Percentiles rank a stretch among this genome's conserved stretches.
These are phyloP conservation scores for Besnoitia besnoiti DNA, from an alignment of 169 alveolate genomes.

Conservation along the genomic window DNA sequence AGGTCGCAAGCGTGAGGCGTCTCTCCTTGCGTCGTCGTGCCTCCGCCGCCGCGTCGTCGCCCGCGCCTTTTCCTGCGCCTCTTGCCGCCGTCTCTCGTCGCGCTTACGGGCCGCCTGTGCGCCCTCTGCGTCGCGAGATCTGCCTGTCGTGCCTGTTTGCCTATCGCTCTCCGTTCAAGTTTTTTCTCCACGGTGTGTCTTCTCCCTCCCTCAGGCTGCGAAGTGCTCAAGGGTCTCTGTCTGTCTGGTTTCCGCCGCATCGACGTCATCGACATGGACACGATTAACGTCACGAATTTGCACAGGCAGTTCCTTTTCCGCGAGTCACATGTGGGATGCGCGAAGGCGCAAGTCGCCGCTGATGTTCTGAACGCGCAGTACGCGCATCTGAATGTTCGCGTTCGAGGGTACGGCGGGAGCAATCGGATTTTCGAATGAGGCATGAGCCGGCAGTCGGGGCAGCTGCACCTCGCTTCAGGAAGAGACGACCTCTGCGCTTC, in stretches of 20 bases:
- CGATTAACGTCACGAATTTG: conserved; percentile 95
- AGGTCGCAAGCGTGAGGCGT: too few species aligned
- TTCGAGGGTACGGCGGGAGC: not conserved
- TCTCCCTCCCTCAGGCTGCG: conserved; percentile 90
- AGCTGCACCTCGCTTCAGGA: not conserved
- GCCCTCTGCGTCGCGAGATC: too few species aligned
- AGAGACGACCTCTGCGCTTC: not conserved
- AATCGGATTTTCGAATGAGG: too few species aligned
- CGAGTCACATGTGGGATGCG: conserved; percentile 85
- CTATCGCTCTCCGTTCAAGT: not conserved
- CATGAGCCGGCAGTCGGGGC: too few species aligned
- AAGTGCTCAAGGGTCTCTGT: conserved; percentile 92
- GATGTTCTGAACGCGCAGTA: conserved; percentile 79
- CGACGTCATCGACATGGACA: conserved; percentile 96
- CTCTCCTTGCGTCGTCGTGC: too few species aligned
- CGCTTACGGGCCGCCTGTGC: too few species aligned
- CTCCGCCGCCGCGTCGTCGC: too few species aligned
- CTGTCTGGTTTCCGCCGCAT: conserved; percentile 91
- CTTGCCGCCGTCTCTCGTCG: too few species aligned
- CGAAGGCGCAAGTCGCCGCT: conserved; percentile 90
- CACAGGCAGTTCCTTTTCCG: conserved; percentile 94
- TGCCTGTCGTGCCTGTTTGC: too few species aligned
- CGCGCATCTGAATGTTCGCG: conserved; percentile 73
- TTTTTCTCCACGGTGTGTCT: not conserved
- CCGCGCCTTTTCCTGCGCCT: too few species aligned